Evolutionary conservation across 2,329 filamentous ascomycete genomes (phyloP).

Genomic region (Beauveria brongniartii): DNA sequence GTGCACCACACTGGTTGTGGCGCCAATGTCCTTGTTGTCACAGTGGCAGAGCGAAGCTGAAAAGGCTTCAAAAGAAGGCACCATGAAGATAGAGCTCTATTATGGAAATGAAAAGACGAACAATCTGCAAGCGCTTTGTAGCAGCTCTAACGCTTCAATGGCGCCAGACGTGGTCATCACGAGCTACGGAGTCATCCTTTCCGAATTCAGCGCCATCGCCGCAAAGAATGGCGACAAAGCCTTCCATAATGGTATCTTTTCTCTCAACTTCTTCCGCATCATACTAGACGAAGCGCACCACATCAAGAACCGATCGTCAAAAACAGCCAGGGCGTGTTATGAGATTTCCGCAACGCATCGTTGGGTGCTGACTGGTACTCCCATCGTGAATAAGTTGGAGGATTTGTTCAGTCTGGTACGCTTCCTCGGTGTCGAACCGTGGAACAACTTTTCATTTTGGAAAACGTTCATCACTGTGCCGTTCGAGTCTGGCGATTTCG

Average conservation of each 20-base stretch:
- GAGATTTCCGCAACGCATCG: slow-evolving; percentile 77
- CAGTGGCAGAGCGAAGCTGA: slow-evolving; percentile 96
- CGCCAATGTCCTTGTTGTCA: slow-evolving; percentile 90
- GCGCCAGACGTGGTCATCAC: slow-evolving; percentile 91
- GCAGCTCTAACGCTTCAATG: slow-evolving; percentile 59
- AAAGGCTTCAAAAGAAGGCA: slow-evolving; percentile 78
- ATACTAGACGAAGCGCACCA: slow-evolving; percentile 93
- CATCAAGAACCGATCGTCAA: slow-evolving; percentile 85
- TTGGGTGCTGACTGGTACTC: slow-evolving; percentile 91
- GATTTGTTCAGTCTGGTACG: slow-evolving; percentile 89
- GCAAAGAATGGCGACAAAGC: slow-evolving; percentile 58
- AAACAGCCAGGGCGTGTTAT: slow-evolving; percentile 92
- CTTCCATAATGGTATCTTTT: slow-evolving; percentile 70
- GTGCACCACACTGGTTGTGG: slow-evolving; percentile 88
- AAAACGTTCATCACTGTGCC: slow-evolving; percentile 97
- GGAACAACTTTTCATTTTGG: slow-evolving; percentile 99
- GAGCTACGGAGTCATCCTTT: slow-evolving; percentile 85
- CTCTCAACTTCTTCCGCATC: slow-evolving; percentile 85
- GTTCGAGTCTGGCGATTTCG: slow-evolving; percentile 91
- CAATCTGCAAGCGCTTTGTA: slow-evolving; percentile 74
- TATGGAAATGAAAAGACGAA: slow-evolving; percentile 79
- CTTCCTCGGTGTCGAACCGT: slow-evolving; percentile 90
- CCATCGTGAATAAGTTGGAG: slow-evolving; percentile 92
- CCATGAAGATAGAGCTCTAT: slow-evolving; percentile 79
- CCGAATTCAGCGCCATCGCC: slow-evolving; percentile 69